Base-by-base conservation (phyloP, 2,329 filamentous ascomycete species). In the Xylariales sp. region DNA sequence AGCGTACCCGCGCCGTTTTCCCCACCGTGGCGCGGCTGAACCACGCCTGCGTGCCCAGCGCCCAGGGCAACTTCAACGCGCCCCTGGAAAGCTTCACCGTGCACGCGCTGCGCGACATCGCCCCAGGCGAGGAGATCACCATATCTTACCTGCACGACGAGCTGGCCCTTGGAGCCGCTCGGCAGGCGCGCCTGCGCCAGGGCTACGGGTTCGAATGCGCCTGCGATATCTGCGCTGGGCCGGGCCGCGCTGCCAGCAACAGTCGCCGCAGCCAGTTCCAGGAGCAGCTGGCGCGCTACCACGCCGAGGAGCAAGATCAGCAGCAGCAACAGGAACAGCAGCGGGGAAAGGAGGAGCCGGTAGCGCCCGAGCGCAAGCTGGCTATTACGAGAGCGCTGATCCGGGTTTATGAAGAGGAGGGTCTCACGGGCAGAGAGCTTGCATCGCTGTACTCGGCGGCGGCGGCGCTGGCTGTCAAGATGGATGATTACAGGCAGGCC, bases 1-100 rank as follows among this genome's bases (percentile, higher is more conserved):
- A 24, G 3, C 38, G 40, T 31, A 38, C 42, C 10, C 40, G 28
- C 14, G 28, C 10, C 14, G 15, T 54, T 5, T 54, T 52, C 30
- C 40, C 39, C 1, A 30, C 28, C 6, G 48, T 49, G 13, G 43
- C 46, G 3, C 38, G 51, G 12, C 40, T 54, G n/a, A 54, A 54
- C 29, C 51, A 52, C 38, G 45, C 45, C 5, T 54, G 51, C 31
- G 29, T 52, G 11, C 51, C 51, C 10, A 52, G 51, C 28, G 40
- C 49, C n/a, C 48, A 52, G 32, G 49, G 46, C 14, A 54, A 50
- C 40, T 51, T 45, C 29, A 33, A 51, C 33, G 34, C 42, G 3
- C 34, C 14, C 14, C 13, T 40, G 19, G 37, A 40, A 11, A 38
- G 15, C 28, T 49, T 52, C 31, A 50, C 46, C 29, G 29, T 52